Evolutionary conservation across 495 filamentous ascomycete genomes (phyloP), one percentile per base, ranked within the genome.

Genomic region (Penicillium subrubescens): DNA sequence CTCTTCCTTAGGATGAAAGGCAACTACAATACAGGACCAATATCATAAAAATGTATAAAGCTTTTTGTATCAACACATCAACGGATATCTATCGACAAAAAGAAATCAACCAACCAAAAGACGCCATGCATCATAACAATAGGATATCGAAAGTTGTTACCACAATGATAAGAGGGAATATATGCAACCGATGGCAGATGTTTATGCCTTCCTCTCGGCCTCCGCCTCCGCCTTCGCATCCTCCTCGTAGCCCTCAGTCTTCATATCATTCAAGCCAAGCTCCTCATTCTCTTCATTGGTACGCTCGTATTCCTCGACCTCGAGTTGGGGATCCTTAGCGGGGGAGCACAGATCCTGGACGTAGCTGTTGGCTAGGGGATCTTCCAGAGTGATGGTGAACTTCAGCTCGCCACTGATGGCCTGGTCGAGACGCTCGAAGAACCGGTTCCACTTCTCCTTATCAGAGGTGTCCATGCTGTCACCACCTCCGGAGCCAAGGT

Each of bases 281-380:
- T 97, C 90, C 67, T 98, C 96, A 73, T 95, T 89, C 74, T 98
- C 96, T 75, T 97, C 89, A 0, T 88, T 87, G 1, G 93, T 96
- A 63, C 95, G 84, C 52, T 89, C 87, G 72, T 98, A 97, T 39
- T 97, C 93, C 74, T 92, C 93, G 4, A 85, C 83, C 21, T 80
- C 86, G 69, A 99, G 86, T 81, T 97, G 89, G 12, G 87, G 86
- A 70, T 99, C 95, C 15, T 85, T 83, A 59, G 89, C 87, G 37
- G 87, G 84, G 21, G 88, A 81, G 57, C 86, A 87, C 43, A 94
- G 79, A 73, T 92, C 95, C 79, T 99, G 95, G 59, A 98, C 91
- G 71, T 98, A 99, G 75, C 90, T 94, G 72, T 87, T 89, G 17
- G 93, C 95, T 65, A 98, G 73, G 3, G 95, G 95, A 73, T 99